Evolutionary conservation across 2,329 filamentous ascomycete genomes (phyloP).

Genomic region (Pestalotiopsis sp.): DNA sequence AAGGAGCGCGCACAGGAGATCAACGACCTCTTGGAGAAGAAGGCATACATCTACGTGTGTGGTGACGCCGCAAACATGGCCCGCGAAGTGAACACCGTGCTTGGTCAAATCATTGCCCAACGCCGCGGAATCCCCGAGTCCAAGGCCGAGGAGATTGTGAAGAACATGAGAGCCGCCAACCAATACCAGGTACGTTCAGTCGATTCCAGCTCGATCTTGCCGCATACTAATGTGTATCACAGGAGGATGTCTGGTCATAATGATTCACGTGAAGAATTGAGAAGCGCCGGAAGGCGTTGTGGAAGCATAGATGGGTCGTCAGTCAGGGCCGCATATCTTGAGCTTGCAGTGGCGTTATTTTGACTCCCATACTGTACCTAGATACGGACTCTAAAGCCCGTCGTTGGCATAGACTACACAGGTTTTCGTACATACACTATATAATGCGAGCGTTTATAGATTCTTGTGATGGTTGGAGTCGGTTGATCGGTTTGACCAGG

Average conservation of each 20-base stretch:
- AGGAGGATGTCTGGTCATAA: constrained; percentile 75
- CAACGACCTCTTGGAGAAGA: constrained; percentile 80
- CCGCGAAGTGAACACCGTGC: constrained; percentile 84
- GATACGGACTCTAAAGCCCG: neutral
- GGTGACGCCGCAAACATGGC: constrained; percentile 98
- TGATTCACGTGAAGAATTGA: neutral
- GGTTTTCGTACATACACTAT: constrained; percentile 11
- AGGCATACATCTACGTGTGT: constrained; percentile 97
- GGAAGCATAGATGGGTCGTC: constrained; percentile 8
- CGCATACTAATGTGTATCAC: constrained; percentile 30
- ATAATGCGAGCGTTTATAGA: constrained; percentile 8
- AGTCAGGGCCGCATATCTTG: constrained; percentile 3
- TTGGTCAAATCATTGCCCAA: constrained; percentile 83
- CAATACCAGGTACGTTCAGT: constrained; percentile 81
- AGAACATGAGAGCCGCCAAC: constrained; percentile 91
- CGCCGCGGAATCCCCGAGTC: constrained; percentile 78
- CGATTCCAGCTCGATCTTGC: neutral
- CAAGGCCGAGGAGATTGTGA: constrained; percentile 95
- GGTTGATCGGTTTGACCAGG: neutral
- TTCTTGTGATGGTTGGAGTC: neutral
- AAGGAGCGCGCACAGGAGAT: constrained; percentile 81
- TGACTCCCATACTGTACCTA: neutral
- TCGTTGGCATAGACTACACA: constrained; percentile 7
- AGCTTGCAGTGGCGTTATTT: neutral
- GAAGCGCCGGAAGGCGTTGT: neutral